Conservation (phyloP, 495 filamentous ascomycete species). For the Talaromyces adpressus region DNA sequence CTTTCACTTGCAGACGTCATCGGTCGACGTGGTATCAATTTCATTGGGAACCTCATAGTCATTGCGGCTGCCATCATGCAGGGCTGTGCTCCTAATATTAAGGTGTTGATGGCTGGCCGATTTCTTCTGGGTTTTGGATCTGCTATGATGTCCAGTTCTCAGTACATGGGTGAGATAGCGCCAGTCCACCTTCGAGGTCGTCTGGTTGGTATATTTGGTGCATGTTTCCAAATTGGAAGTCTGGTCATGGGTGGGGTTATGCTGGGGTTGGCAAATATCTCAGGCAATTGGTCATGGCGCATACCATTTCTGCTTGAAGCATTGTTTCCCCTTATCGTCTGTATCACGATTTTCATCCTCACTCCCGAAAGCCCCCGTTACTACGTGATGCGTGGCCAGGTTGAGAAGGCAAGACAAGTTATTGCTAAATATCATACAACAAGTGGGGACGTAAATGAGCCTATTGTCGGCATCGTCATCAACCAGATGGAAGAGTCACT, state of each 20-base stretch:
- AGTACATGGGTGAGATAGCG: constrained; percentile 38
- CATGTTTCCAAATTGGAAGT: constrained; percentile 36
- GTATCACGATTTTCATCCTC: constrained; percentile 26
- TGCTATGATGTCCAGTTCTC: constrained; percentile 30
- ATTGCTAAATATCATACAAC: constrained; percentile 33
- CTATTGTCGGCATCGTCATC: constrained; percentile 30
- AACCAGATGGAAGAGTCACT: constrained; percentile 35
- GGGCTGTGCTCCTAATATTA: constrained; percentile 23
- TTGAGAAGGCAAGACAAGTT: constrained; percentile 26
- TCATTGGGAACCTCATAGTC: constrained; percentile 31
- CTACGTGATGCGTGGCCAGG: constrained; percentile 29
- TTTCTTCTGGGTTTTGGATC: constrained; percentile 37
- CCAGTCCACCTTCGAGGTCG: constrained; percentile 36
- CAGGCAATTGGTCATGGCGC: constrained; percentile 26
- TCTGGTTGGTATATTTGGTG: constrained; percentile 38
- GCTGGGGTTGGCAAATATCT: constrained; percentile 24
- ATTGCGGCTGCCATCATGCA: constrained; percentile 31
- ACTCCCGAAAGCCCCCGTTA: constrained; percentile 37
- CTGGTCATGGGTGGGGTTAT: constrained; percentile 29
- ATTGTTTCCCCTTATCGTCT: constrained; percentile 33
- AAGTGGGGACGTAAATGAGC: constrained; percentile 27
- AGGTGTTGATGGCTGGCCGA: constrained; percentile 33
- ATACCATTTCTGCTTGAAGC: constrained; percentile 30
- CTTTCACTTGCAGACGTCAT: constrained; percentile 29
- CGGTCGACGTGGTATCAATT: constrained; percentile 34